Evolutionary conservation across 805 yeast species (phyloP).

Genomic region (Hanseniaspora vineae): DNA sequence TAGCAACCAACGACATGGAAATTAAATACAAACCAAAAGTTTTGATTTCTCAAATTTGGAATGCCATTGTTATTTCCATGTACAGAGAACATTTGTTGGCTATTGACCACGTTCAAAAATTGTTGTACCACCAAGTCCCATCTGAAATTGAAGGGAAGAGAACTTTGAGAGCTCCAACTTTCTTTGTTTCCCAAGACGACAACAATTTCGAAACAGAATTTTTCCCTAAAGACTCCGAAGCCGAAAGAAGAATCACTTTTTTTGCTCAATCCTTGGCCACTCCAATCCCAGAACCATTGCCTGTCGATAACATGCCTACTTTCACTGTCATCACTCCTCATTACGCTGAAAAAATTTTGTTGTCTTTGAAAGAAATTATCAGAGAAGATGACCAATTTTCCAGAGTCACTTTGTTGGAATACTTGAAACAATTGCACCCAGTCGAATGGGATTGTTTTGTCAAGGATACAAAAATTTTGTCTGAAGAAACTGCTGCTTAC

Average conservation of each 20-base stretch:
- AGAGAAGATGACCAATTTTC: constrained; percentile 96
- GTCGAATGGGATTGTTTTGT: constrained; percentile 97
- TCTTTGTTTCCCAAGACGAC: constrained; percentile 96
- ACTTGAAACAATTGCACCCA: constrained; percentile 88
- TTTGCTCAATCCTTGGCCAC: constrained; percentile 98
- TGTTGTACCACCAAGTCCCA: constrained; percentile 96
- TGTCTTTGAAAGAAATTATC: constrained; percentile 90
- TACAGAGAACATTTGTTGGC: constrained; percentile 98
- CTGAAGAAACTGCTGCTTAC: constrained; percentile 83
- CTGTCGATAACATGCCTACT: constrained; percentile 99
- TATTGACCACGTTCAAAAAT: constrained; percentile 95
- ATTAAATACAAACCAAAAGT: constrained; percentile 98
- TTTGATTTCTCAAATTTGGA: constrained; percentile 96
- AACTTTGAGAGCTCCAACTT: constrained; percentile 96
- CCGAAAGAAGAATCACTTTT: constrained; percentile 98
- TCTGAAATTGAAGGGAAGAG: constrained; percentile 97
- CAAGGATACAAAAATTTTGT: constrained; percentile 87
- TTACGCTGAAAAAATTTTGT: constrained; percentile 84
- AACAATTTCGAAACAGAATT: constrained; percentile 88
- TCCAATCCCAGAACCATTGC: constrained; percentile 97
- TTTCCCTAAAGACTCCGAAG: constrained; percentile 94
- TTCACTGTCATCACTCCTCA: constrained; percentile 95
- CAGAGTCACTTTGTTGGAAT: constrained; percentile 85
- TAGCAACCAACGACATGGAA: constrained; percentile 98
- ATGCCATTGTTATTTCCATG: constrained; percentile 97